phyloP scores from a whole-genome alignment of 2,329 filamentous ascomycete genomes.

The Phaeoacremonium minimum region DNA sequence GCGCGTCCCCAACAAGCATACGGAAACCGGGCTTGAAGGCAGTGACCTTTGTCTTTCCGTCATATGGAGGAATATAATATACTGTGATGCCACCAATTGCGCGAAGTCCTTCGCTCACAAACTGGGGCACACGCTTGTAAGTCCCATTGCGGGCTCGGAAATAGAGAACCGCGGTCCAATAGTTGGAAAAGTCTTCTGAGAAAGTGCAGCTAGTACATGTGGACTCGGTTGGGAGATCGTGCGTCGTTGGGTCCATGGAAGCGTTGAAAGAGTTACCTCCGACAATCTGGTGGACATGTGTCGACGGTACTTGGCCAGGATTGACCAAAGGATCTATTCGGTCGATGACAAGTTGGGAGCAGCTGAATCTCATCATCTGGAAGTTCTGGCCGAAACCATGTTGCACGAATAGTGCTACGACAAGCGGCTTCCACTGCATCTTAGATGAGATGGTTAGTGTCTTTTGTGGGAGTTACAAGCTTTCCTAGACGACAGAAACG shows the following conservation, averaged over 20 bases:
- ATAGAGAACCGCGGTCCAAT: slow-evolving; percentile 20
- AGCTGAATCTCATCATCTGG: slow-evolving; percentile 20
- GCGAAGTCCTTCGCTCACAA: slow-evolving; percentile 20
- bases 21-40: slow-evolving; percentile 30
- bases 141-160: slow-evolving; percentile 16
- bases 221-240: slow-evolving; percentile 6
- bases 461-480: no score
- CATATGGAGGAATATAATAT: slow-evolving; percentile 27
- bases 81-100: slow-evolving; percentile 26
- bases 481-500: no score
- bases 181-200: slow-evolving; percentile 24
- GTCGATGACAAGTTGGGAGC: slow-evolving; percentile 14
- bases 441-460: neutral
- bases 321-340: neutral
- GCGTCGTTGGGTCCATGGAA: slow-evolving; percentile 16
- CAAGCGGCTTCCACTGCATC: neutral
- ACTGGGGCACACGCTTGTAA: slow-evolving; percentile 25
- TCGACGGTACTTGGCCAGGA: neutral
- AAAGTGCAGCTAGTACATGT: slow-evolving; percentile 17
- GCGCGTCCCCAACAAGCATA: slow-evolving; percentile 24
- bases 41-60: slow-evolving; percentile 23
- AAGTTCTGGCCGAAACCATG: no score
- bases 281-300: neutral
- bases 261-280: neutral
- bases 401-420: neutral